These are phyloP conservation scores for Copromyces sp. DNA, from an alignment of 495 filamentous ascomycete genomes.

Conservation along the genomic window DNA sequence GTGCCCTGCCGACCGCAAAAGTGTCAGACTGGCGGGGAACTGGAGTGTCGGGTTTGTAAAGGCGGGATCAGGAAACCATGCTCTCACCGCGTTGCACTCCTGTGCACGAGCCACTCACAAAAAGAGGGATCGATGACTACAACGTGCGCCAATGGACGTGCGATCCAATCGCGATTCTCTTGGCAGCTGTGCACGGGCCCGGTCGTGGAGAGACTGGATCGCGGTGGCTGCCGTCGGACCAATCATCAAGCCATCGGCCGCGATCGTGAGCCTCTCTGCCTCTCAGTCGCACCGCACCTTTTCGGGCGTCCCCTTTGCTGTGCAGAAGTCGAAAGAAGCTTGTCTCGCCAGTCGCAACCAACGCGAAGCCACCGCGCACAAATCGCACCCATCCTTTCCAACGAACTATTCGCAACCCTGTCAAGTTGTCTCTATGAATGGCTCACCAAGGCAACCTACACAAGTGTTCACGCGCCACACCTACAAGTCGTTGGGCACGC, in stretches of 20 bases:
- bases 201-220: neutral
- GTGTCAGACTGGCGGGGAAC: neutral
- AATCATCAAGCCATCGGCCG: neutral
- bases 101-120: neutral
- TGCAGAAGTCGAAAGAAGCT: neutral
- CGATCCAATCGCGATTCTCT: neutral
- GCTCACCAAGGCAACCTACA: neutral
- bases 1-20: neutral
- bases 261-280: neutral
- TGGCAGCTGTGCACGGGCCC: neutral
- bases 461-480: neutral
- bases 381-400: neutral
- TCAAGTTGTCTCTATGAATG: neutral
- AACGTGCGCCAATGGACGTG: neutral
- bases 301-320: neutral
- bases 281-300: neutral
- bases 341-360: neutral
- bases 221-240: neutral
- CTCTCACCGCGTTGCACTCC: neutral
- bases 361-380: neutral
- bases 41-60: neutral
- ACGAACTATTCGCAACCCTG: neutral
- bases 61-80: neutral
- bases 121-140: neutral
- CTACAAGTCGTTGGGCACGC: neutral